Base-by-base conservation (phyloP, 305 asterid species). In the Fraxinus floribunda region DNA sequence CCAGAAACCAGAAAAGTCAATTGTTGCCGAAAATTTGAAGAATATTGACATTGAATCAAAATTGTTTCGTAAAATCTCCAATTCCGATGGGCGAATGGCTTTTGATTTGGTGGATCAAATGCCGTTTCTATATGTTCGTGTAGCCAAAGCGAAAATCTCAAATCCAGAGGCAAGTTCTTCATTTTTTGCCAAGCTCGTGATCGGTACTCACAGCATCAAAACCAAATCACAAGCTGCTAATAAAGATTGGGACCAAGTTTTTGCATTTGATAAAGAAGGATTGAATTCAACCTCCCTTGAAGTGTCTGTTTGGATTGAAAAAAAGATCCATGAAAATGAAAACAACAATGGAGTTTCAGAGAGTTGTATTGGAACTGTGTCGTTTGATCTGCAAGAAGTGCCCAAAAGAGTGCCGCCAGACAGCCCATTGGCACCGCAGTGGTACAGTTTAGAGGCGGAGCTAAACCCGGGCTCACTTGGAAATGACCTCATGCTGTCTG, bases 351-450 rank as follows among this genome's bases (percentile, higher is more conserved):
- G 76, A 72, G 32, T 55, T 77, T 39, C 36, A 24, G 94, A 90
- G 77, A 82, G 22, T 66, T 87, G 91, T 71, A 62, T 87, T 24
- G 98, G 98, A 77, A 91, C 88, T 70, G 95, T 91, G 86, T 89
- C 93, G 79, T 95, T 95, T 82, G 98, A 95, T 88, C 83, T 95
- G 35, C 94, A 79, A 75, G 98, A 95, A 86, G 97, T 95, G 39
- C 98, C 98, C 1, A 91, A 88, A 49, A 88, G 98, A 18, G 97
- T 93, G 35, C 98, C 98, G 1, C 97, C 98, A 38, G 98, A 93
- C 83, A 95, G 98, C 72, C 98, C 97, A 1, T 80, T 95, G n/a
- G 98, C 98, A n/a, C 98, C 97, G 2, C 98, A 93, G 68, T 95
- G 98, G 98, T 95, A 93, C 92, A 88, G 90, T 81, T 79, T 95